Conservation (phyloP, 2,329 filamentous ascomycete genomes). For the Talaromyces amestolkiae region DNA sequence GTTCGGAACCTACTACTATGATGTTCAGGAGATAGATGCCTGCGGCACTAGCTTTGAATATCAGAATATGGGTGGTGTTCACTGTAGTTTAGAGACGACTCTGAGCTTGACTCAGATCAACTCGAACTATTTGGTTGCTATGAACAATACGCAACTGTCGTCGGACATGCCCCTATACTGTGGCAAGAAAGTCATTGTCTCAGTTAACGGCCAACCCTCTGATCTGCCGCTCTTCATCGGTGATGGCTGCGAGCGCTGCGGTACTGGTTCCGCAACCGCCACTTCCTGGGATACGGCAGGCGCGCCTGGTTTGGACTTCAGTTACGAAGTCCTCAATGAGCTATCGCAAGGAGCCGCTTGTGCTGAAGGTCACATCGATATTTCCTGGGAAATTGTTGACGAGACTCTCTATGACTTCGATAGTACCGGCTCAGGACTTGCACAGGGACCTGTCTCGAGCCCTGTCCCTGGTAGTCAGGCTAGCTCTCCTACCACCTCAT, state of each 20-base stretch:
- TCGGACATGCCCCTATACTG: slow-evolving; percentile 18
- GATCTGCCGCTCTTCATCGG: slow-evolving; percentile 22
- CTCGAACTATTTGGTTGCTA: slow-evolving; percentile 22
- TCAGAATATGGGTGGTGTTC: slow-evolving; percentile 19
- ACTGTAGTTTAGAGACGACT: slow-evolving; percentile 14
- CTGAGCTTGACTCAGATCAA: slow-evolving; percentile 16
- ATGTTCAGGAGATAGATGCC: slow-evolving; percentile 19
- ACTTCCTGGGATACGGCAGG: slow-evolving; percentile 4
- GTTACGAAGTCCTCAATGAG: slow-evolving; percentile 16
- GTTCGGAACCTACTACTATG: slow-evolving; percentile 22
- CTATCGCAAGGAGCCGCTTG: slow-evolving; percentile 16
- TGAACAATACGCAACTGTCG: slow-evolving; percentile 22
- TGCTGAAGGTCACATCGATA: slow-evolving; percentile 15
- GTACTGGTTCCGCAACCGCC: slow-evolving; percentile 11
- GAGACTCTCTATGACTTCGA: slow-evolving; percentile 20
- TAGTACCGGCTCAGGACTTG: background rate
- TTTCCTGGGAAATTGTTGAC: slow-evolving; percentile 22
- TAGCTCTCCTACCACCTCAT: slow-evolving; percentile 4
- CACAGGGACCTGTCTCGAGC: background rate
- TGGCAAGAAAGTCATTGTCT: slow-evolving; percentile 20
- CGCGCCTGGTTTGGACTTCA: slow-evolving; percentile 13
- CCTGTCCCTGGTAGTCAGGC: background rate
- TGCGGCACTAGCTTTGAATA: slow-evolving; percentile 17
- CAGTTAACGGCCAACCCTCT: slow-evolving; percentile 19
- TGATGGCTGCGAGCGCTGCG: slow-evolving; percentile 20